Conservation (phyloP, 2,329 filamentous ascomycete genomes). For the Stachybotrys elegans region DNA sequence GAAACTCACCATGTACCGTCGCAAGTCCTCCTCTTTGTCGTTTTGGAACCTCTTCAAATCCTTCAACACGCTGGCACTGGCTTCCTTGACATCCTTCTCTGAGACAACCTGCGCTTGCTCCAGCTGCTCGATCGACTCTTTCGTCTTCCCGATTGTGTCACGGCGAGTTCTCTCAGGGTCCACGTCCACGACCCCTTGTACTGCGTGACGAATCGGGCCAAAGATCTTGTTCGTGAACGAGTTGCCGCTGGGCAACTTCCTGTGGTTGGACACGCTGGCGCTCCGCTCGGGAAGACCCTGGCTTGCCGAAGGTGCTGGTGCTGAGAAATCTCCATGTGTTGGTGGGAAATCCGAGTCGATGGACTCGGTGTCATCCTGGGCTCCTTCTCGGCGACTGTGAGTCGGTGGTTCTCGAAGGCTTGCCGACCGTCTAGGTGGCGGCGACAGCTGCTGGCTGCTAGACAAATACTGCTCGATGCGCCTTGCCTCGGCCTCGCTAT, state of each 20-base stretch:
- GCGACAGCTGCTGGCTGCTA: conserved; percentile 58
- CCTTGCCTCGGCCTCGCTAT: conserved; percentile 86
- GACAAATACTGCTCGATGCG: conserved; percentile 91
- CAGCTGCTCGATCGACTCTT: conserved; percentile 77
- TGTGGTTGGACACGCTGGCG: conserved; percentile 52
- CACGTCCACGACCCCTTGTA: conserved; percentile 92
- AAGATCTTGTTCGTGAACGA: conserved; percentile 94
- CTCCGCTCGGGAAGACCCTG: conserved; percentile 62
- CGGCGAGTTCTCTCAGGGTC: conserved; percentile 89
- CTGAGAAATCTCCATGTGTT: conserved; percentile 66
- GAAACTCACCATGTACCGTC: conserved; percentile 83
- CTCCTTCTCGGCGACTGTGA: conserved; percentile 49
- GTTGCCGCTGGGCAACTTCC: conserved; percentile 77
- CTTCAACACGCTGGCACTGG: conserved; percentile 79
- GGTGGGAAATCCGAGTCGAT: conserved; percentile 96
- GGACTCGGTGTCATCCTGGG: conserved; percentile 74
- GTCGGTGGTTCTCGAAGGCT: conserved; percentile 47
- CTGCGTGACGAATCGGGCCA: conserved; percentile 88
- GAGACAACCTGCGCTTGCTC: conserved; percentile 88
- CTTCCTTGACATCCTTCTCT: conserved; percentile 88
- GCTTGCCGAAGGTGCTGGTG: conserved; percentile 64
- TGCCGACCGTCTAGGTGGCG: conserved; percentile 63
- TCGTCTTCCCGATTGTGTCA: conserved; percentile 93
- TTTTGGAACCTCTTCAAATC: conserved; percentile 89
- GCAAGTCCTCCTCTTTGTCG: conserved; percentile 93